A percentile compares a stretch with the other conserved stretches of the same genome.
These are phyloP conservation scores for Cudoniella acicularis DNA, from an alignment of 495 filamentous ascomycete species.

Conservation along the genomic window DNA sequence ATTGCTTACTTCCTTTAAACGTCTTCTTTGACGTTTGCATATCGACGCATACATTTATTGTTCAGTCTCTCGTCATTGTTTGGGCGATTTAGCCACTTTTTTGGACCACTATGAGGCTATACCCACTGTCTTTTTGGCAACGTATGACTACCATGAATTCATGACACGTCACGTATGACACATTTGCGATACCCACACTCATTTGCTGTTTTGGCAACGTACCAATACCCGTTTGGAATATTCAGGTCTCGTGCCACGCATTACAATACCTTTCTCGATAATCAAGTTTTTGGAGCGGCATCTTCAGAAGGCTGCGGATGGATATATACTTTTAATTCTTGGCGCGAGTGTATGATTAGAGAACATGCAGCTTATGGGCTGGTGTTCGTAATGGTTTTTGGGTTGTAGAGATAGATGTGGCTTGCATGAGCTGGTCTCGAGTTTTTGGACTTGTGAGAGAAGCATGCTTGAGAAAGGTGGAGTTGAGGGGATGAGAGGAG, in stretches of 20 bases:
- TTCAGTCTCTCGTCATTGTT: too few species aligned
- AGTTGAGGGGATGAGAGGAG: too few species aligned
- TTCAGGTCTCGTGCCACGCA: background rate
- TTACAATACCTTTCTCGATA: background rate
- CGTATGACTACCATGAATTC: too few species aligned
- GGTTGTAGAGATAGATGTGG: too few species aligned
- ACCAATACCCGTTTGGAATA: too few species aligned
- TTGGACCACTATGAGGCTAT: background rate
- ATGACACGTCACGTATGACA: background rate
- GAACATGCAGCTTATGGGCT: background rate
- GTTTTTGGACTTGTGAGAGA: too few species aligned
- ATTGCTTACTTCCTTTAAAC: conserved; percentile 23
- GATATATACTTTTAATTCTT: background rate
- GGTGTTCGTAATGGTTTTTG: background rate
- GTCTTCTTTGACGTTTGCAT: background rate
- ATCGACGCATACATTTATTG: background rate
- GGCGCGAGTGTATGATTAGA: background rate
- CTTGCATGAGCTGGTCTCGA: background rate
- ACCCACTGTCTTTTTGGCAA: background rate
- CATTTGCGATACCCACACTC: background rate
- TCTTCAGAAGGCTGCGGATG: too few species aligned
- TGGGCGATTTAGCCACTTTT: background rate
- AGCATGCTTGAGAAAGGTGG: too few species aligned
- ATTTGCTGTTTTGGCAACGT: too few species aligned
- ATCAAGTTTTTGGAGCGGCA: too few species aligned